Evolutionary conservation across 1,139 yeast species (phyloP), one percentile per base, ranked within the genome.

Genomic region (Zygosaccharomyces pseudobailii): DNA sequence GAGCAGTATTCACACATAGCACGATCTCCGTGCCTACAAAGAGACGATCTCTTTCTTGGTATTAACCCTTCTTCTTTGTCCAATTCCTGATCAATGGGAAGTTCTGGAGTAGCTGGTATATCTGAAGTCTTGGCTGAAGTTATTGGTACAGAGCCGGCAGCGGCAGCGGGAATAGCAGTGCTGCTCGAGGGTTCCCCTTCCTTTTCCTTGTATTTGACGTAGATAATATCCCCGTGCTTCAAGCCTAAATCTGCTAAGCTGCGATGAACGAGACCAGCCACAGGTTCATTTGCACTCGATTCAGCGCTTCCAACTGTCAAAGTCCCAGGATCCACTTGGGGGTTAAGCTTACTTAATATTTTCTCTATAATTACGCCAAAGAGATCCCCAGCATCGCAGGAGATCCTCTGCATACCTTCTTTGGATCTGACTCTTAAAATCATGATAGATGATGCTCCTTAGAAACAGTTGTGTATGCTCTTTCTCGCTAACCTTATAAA

Each of bases 1-100:
- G 95, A 82, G 65, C 98, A 92, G 63, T 89, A 88, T 59, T 92
- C 98, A 68, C 98, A 92, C 98, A 92, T 92, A 3, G 97, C 98
- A 58, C 84, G 85, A 33, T 83, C 90, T 3, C 94, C 88, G 64
- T 94, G 98, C 48, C 84, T 79, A 66, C 98, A 92, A 60, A 89
- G 72, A 4, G 68, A 64, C 5, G 88, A 79, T 52, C 73, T 76
- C 28, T 73, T 68, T 33, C 98, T 76, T 34, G 74, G 69, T 50
- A 94, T 88, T 49, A 85, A 71, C 0, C 98, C 99, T 40, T 79
- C 78, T 45, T 78, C 74, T 40, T 72, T 73, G 45, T 85, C 94
- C 36, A 90, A 71, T n/a, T 65, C 65, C 48, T 77, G 78, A 65
- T 94, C 98, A 0, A 90, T 74, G 0, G 79, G 71, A 35, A 82